Evolutionary conservation across 305 asterid genomes (phyloP).

Genomic region (Coffea humblotiana): DNA sequence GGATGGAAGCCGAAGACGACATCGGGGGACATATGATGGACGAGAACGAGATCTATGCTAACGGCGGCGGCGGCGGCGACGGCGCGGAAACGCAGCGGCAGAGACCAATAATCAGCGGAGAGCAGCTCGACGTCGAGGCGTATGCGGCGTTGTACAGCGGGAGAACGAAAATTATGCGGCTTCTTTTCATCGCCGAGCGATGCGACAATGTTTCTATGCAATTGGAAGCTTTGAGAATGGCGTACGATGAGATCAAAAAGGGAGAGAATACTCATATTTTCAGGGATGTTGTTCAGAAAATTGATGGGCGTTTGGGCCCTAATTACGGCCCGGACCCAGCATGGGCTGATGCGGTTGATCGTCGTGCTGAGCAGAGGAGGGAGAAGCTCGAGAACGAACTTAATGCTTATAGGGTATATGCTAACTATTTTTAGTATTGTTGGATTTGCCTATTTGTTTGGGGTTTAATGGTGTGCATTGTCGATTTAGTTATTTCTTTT

Average conservation of each 20-base stretch:
- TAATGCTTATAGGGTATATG: slow-evolving; percentile 76
- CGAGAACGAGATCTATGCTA: slow-evolving; percentile 52
- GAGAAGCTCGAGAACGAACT: slow-evolving; percentile 95
- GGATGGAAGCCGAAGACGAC: slow-evolving; percentile 80
- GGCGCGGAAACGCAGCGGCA: slow-evolving; percentile 41
- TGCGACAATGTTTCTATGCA: slow-evolving; percentile 70
- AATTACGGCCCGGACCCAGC: slow-evolving; percentile 54
- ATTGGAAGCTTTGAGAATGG: slow-evolving; percentile 85
- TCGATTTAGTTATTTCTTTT: not conserved
- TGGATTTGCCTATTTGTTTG: not conserved
- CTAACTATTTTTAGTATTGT: not conserved
- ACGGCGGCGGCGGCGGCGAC: slow-evolving; percentile 56
- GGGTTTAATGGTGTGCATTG: not conserved
- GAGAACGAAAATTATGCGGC: slow-evolving; percentile 80
- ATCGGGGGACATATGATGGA: slow-evolving; percentile 48
- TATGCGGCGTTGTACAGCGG: slow-evolving; percentile 87
- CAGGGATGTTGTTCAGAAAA: slow-evolving; percentile 73
- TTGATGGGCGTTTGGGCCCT: slow-evolving; percentile 75
- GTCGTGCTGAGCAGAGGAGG: slow-evolving; percentile 73
- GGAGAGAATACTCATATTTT: slow-evolving; percentile 86
- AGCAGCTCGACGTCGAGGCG: slow-evolving; percentile 89
- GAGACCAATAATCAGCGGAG: slow-evolving; percentile 84
- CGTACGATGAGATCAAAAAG: slow-evolving; percentile 92
- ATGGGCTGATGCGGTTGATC: slow-evolving; percentile 82
- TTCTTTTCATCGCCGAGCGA: slow-evolving; percentile 66